Evolutionary conservation across 2,329 filamentous ascomycete genomes (phyloP), one percentile per base, ranked within the genome.

Genomic region (Stagonosporopsis cucurbitacearum): DNA sequence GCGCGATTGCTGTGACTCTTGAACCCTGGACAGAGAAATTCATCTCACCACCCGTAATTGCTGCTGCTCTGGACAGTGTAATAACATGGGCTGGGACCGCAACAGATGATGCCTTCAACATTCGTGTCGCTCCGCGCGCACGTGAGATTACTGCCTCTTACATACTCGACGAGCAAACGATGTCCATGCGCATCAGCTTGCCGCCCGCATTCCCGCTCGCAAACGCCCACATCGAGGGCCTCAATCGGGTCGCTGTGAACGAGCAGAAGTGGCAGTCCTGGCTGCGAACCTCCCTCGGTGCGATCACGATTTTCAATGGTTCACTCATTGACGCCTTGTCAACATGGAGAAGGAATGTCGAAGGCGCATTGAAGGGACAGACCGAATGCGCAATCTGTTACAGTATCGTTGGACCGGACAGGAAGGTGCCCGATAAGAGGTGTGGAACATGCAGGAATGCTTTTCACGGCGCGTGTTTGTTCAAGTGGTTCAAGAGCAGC

Each of bases 341-440:
- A 12, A 88, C 91, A 8, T 98, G 96, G 82, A 87, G 90, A 61
- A 86, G 88, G 60, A 98, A 98, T 74, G 88, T 99, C 12, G 85
- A 88, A 13, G 91, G 92, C 1, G 91, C 91, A 4, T 83, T 99
- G 63, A 95, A 96, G 78, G 95, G 93, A 32, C 93, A 98, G 77
- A 90, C 85, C 19, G 95, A 99, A 76, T 99, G 95, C 72, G 92
- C 95, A 9, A 98, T 98, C 72, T 98, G 94, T 80, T 98, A 98
- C 79, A 92, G 88, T 57, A 92, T 99, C 70, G 91, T 99, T 61
- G 91, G 91, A 17, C 86, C 86, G 7, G 93, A 97, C 74, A 91
- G 91, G 80, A 89, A 90, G 75, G 86, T 96, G 74, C 95, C 95
- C 0, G 94, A 95, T 74, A 98, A 98, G 82, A 83, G 86, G 50